Evolutionary conservation across 768 basidiomycete species (phyloP).

Genomic region (Clavaria fumosa): DNA sequence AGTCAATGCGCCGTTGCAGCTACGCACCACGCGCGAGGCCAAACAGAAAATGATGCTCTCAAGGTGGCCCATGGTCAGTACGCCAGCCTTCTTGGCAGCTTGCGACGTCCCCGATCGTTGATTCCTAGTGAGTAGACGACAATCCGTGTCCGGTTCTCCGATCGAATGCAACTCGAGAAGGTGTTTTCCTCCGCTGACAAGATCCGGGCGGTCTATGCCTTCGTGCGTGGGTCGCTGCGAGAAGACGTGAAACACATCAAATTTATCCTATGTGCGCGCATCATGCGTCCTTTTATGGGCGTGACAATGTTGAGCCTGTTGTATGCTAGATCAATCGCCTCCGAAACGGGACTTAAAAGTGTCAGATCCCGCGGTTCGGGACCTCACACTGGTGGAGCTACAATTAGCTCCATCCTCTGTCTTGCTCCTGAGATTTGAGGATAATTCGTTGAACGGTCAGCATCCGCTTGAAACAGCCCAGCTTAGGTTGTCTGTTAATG

Average conservation of each 20-base stretch:
- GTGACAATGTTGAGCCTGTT: background rate
- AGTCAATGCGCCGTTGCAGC: constrained; percentile 53
- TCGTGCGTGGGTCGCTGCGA: constrained; percentile 53
- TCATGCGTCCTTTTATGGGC: background rate
- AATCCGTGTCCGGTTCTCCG: constrained; percentile 68
- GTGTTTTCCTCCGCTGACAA: constrained; percentile 64
- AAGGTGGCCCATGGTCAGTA: constrained; percentile 57
- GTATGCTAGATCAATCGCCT: constrained; percentile 51
- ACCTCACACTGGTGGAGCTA: constrained; percentile 50
- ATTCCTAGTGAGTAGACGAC: constrained; percentile 57
- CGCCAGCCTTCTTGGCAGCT: background rate
- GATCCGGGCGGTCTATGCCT: constrained; percentile 72
- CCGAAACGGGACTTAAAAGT: constrained; percentile 75
- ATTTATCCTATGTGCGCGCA: constrained; percentile 61
- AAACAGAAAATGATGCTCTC: constrained; percentile 42
- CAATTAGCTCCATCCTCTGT: constrained; percentile 70
- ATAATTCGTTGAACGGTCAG: constrained; percentile 55
- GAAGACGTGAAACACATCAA: constrained; percentile 68
- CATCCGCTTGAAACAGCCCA: constrained; percentile 6
- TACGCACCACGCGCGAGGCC: constrained; percentile 48
- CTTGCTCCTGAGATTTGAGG: constrained; percentile 60
- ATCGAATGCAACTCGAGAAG: constrained; percentile 70
- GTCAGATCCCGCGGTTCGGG: constrained; percentile 58
- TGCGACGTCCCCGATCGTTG: constrained; percentile 2
- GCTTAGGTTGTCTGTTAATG: background rate